Percentiles rank a stretch among this genome's conserved stretches.
These are phyloP conservation scores for Melaleuca alternifolia DNA, from an alignment of 345 rosid genomes.

Conservation along the genomic window DNA sequence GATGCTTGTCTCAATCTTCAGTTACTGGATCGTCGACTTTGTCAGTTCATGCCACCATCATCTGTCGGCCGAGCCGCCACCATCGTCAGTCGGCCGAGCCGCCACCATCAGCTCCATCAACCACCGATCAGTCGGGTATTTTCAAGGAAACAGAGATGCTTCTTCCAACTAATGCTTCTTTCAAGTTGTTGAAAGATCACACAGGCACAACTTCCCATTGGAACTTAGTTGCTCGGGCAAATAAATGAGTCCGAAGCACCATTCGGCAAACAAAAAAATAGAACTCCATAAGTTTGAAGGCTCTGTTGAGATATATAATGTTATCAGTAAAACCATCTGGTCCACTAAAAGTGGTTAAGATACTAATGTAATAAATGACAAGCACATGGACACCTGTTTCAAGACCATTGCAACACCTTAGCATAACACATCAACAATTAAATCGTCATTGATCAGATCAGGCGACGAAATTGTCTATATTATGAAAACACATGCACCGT, in stretches of 20 bases:
- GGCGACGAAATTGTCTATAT: neutral
- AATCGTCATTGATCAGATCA: neutral
- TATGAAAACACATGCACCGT: slow-evolving; percentile 4
- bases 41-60: neutral
- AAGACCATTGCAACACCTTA: neutral
- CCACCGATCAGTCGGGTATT: neutral
- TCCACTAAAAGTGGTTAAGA: neutral
- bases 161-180: neutral
- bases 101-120: neutral
- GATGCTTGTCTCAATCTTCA: neutral
- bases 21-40: neutral
- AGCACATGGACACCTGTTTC: neutral
- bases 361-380: neutral
- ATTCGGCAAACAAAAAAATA: neutral
- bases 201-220: neutral
- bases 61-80: neutral
- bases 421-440: neutral
- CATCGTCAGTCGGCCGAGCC: neutral
- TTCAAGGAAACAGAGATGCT: neutral
- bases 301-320: neutral
- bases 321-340: neutral
- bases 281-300: neutral
- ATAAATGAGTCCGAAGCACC: neutral
- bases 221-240: neutral
- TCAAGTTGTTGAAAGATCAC: neutral